These are phyloP conservation scores for Phyllosticta citribraziliensis DNA, from an alignment of 2,329 filamentous ascomycete genomes.

Conservation along the genomic window DNA sequence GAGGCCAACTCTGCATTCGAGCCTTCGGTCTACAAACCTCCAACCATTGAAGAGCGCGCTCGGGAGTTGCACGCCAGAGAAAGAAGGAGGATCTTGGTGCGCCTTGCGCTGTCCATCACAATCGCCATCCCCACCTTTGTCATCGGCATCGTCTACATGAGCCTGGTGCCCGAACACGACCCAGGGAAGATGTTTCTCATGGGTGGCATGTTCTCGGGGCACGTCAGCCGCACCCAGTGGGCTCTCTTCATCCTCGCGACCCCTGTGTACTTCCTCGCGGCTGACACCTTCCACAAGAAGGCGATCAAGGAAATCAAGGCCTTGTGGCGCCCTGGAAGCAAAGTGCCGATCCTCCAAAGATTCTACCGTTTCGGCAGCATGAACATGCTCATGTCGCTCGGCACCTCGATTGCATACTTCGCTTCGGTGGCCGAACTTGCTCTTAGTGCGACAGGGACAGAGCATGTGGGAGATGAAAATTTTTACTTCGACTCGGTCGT, in stretches of 20 bases:
- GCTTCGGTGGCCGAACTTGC: conserved; percentile 70
- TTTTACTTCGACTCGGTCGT: conserved; percentile 87
- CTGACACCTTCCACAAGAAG: conserved; percentile 73
- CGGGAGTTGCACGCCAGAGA: conserved; percentile 62
- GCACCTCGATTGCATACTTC: conserved; percentile 79
- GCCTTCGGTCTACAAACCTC: conserved; percentile 65
- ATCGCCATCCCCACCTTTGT: conserved; percentile 74
- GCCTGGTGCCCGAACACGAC: conserved; percentile 55
- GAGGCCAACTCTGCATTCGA: conserved; percentile 55
- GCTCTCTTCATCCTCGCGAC: conserved; percentile 73
- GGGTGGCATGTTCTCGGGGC: conserved; percentile 57
- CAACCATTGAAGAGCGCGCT: conserved; percentile 74
- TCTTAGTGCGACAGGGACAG: conserved; percentile 39
- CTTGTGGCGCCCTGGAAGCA: conserved; percentile 69
- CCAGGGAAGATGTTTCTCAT: conserved; percentile 56
- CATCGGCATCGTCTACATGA: conserved; percentile 88
- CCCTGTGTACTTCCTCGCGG: conserved; percentile 76
- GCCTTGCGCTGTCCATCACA: conserved; percentile 59
- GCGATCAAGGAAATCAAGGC: conserved; percentile 68
- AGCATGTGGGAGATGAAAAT: conserved; percentile 25
- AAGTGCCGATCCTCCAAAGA: conserved; percentile 59
- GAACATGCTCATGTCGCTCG: conserved; percentile 86
- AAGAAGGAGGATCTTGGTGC: conserved; percentile 55
- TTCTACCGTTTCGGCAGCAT: conserved; percentile 95
- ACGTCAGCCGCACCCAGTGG: conserved; percentile 66